A percentile compares a stretch with the other conserved stretches of the same genome.
Conservation (phyloP, 1,284 basidiomycete genomes). For the Entoloma clypeatum region DNA sequence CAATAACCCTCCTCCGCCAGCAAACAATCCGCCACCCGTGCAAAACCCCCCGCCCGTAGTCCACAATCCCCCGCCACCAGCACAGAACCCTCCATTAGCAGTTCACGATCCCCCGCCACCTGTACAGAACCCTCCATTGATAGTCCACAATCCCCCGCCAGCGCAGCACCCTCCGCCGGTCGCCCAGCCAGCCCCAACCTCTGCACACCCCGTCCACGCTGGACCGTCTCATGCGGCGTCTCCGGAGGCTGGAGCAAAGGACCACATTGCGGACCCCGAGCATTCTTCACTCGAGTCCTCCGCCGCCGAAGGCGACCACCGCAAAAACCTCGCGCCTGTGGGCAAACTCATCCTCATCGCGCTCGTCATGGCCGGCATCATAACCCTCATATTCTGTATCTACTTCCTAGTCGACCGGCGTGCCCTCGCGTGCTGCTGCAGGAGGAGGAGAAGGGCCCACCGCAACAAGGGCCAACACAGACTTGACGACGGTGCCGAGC, state of each 20-base stretch:
- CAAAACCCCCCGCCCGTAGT: too few species aligned
- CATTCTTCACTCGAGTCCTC: neutral
- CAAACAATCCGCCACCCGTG: too few species aligned
- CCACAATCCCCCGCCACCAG: too few species aligned
- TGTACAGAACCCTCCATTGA: too few species aligned
- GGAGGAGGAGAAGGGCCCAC: conserved; percentile 8
- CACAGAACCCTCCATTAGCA: too few species aligned
- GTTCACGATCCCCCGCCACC: too few species aligned
- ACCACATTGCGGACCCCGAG: conserved; percentile 2
- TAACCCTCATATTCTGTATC: conserved; percentile 12
- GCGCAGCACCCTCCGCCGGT: too few species aligned
- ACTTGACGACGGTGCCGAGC: conserved; percentile 12
- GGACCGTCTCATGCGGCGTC: neutral
- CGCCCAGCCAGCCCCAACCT: too few species aligned
- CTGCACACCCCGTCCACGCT: neutral
- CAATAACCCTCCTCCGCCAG: neutral
- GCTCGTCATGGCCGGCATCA: conserved; percentile 15
- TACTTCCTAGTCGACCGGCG: conserved; percentile 15
- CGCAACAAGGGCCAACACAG: conserved; percentile 12
- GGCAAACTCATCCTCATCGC: conserved; percentile 18
- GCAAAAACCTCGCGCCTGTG: conserved; percentile 5
- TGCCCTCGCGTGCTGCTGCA: conserved; percentile 7
- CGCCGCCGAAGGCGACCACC: conserved; percentile 1
- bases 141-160: too few species aligned
- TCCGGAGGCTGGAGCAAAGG: conserved; percentile 4